Conservation (phyloP, 176 grass and related monocot species). For the bread wheat (Triticum aestivum) region IWGSC_CS_RefSeq_v2.1 NC_057794.1:461255853-461256352, state of each 20-base stretch:
- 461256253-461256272: too few species aligned
- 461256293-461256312: too few species aligned
- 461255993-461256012: not conserved
- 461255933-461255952: not conserved
- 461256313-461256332: not conserved
- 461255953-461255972: not conserved
- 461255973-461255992: not conserved
- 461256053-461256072: not conserved
- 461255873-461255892: not conserved
- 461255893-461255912: not conserved
- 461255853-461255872: slow-evolving; percentile 21
- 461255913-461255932: not conserved
- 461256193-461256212: not conserved
- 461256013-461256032: not conserved
- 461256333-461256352: not conserved
- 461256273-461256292: too few species aligned
- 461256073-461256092: not conserved
- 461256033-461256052: not conserved
- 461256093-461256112: not conserved
- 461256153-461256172: not conserved
- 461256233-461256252: not conserved
- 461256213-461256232: not conserved
- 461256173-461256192: not conserved
- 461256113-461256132: too few species aligned
- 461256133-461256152: too few species aligned